Conservation (phyloP, 2,329 filamentous ascomycete species). For the Penicillium aurantiogriseum region DNA sequence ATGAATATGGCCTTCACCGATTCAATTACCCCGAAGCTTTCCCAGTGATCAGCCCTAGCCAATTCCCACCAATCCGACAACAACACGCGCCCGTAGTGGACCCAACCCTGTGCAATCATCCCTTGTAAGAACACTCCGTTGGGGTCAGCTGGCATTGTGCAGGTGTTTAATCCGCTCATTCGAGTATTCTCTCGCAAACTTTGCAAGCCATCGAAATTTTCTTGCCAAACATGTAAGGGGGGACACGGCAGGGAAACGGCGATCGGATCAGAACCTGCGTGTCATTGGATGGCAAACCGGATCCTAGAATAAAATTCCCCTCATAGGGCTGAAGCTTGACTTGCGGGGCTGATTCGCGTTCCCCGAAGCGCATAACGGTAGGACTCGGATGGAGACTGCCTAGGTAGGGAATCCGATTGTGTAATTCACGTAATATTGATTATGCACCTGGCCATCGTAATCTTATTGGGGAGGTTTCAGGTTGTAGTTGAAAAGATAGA, state of each 20-base stretch:
- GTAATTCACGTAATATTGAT: neutral
- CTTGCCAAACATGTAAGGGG: constrained; percentile 9
- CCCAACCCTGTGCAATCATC: neutral
- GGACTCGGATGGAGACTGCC: neutral
- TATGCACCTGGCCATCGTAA: too few species aligned
- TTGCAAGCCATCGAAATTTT: too few species aligned
- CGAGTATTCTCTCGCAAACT: neutral
- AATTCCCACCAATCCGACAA: neutral
- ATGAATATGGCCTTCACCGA: neutral
- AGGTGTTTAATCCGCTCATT: neutral
- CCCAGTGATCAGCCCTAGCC: neutral
- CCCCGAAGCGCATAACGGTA: neutral
- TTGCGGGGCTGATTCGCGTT: constrained; percentile 11
- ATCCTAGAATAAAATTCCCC: constrained; percentile 14
- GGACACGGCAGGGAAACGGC: neutral
- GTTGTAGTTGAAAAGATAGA: neutral
- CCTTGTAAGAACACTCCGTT: neutral
- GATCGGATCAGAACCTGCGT: neutral
- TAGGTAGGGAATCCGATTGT: neutral
- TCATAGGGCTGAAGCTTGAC: constrained; percentile 36
- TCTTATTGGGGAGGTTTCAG: neutral
- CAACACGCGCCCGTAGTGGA: neutral
- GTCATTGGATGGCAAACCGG: neutral
- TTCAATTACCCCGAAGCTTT: neutral
- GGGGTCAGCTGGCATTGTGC: neutral